Conservation (phyloP, 2,329 filamentous ascomycete species). For the Colletotrichum coccodes region DNA sequence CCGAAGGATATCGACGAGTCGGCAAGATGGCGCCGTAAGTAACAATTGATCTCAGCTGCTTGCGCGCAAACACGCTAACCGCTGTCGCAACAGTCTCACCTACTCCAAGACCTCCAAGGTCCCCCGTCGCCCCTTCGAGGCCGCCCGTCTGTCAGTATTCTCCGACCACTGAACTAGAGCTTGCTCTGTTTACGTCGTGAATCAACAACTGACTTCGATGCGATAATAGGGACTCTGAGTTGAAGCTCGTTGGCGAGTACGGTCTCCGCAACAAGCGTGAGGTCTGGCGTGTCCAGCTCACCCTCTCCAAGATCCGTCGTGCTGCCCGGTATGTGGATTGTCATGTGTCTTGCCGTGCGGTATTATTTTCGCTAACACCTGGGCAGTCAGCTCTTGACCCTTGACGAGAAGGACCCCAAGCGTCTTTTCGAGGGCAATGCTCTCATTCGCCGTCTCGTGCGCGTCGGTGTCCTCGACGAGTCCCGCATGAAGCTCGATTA, state of each 20-base stretch:
- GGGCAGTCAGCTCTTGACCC: slow-evolving; percentile 95
- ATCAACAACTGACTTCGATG: slow-evolving; percentile 71
- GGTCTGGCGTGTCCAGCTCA: slow-evolving; percentile 99
- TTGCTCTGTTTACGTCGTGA: slow-evolving; percentile 97
- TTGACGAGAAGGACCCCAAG: slow-evolving; percentile 99
- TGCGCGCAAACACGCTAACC: slow-evolving; percentile 31
- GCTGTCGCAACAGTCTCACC: slow-evolving; percentile 59
- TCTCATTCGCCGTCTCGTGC: slow-evolving; percentile 99
- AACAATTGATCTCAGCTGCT: neutral
- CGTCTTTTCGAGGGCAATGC: slow-evolving; percentile 99
- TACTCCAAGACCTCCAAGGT: slow-evolving; percentile 99
- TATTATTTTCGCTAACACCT: slow-evolving; percentile 37
- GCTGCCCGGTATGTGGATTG: slow-evolving; percentile 84
- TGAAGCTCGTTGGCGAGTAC: slow-evolving; percentile 99
- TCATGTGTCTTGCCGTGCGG: neutral
- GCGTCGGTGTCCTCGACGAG: slow-evolving; percentile 99
- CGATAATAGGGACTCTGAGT: slow-evolving; percentile 88
- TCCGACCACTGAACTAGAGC: slow-evolving; percentile 98
- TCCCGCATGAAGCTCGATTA: slow-evolving; percentile 99
- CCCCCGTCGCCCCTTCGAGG: slow-evolving; percentile 98
- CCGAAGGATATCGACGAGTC: slow-evolving; percentile 40
- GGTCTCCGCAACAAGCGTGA: slow-evolving; percentile 99
- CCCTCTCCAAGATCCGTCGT: slow-evolving; percentile 99
- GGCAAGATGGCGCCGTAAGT: slow-evolving; percentile 57
- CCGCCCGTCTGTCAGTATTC: slow-evolving; percentile 98